Percentiles rank a stretch among this genome's conserved stretches.
Evolutionary conservation across 2,329 filamentous ascomycete species (phyloP).

Genomic region (Arachnomyces sp.): DNA sequence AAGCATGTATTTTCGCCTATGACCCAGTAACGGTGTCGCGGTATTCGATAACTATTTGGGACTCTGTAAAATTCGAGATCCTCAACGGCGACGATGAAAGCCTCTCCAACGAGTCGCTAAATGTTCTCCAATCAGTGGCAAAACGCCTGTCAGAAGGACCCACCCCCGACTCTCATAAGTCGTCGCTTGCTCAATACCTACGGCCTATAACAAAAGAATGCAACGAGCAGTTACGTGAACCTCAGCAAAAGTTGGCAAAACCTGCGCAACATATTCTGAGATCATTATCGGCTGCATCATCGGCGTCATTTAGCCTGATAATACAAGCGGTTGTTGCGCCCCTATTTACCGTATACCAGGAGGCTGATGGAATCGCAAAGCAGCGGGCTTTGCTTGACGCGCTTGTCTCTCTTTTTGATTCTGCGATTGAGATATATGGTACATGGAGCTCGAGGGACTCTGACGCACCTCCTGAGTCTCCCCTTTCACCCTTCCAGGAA

Average conservation of each 20-base stretch:
- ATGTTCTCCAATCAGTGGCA: conserved; percentile 48
- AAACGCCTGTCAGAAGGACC: conserved; percentile 43
- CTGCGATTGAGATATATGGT: conserved; percentile 50
- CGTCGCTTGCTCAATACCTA: conserved; percentile 46
- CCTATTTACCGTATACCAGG: conserved; percentile 53
- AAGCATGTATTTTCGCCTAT: conserved; percentile 52
- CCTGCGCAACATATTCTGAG: conserved; percentile 54
- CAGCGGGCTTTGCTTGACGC: conserved; percentile 55
- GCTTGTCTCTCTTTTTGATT: conserved; percentile 48
- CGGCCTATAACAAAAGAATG: conserved; percentile 58
- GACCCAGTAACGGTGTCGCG: conserved; percentile 51
- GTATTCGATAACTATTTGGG: conserved; percentile 59
- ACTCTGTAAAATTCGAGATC: conserved; percentile 61
- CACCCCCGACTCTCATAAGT: conserved; percentile 29
- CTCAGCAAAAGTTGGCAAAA: conserved; percentile 60
- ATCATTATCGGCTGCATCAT: conserved; percentile 48
- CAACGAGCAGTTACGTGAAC: conserved; percentile 59
- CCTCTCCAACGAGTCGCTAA: conserved; percentile 51
- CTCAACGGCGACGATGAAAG: conserved; percentile 60
- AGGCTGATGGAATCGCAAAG: conserved; percentile 53
- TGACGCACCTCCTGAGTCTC: conserved; percentile 29
- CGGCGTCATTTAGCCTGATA: conserved; percentile 47
- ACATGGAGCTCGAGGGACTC: conserved; percentile 42
- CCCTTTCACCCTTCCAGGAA: conserved; percentile 41
- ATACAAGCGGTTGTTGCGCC: conserved; percentile 49